Percentiles rank a stretch among this genome's conserved stretches.
phyloP scores from a whole-genome alignment of 2,329 filamentous ascomycete species.

The Hypoxylon sp. region DNA sequence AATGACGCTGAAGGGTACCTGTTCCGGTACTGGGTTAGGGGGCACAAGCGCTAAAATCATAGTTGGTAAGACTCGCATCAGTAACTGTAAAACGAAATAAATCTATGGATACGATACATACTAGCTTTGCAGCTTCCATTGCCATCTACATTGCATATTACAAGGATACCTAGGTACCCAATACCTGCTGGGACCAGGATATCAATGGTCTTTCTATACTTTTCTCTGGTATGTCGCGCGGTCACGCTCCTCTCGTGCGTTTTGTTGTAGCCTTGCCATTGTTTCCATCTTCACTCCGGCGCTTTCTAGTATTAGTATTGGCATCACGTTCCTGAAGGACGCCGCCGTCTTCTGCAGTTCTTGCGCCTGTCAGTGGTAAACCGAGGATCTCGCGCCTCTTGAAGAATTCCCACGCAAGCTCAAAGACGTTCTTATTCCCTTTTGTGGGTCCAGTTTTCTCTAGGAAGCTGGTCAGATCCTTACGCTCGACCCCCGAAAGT shows the following conservation, averaged over 20 bases:
- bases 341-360: not conserved
- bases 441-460: slow-evolving; percentile 13
- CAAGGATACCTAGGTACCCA: not conserved
- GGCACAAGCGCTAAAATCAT: not conserved
- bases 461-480: slow-evolving; percentile 26
- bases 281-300: not conserved
- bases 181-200: not conserved
- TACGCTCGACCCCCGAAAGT: slow-evolving; percentile 6
- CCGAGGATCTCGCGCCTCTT: slow-evolving; percentile 38
- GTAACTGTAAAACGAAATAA: not conserved
- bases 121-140: slow-evolving; percentile 16
- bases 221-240: not conserved
- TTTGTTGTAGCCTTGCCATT: not conserved
- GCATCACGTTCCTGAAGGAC: slow-evolving; percentile 15
- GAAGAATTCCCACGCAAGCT: slow-evolving; percentile 41
- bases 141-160: not conserved
- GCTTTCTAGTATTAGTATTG: slow-evolving; percentile 15
- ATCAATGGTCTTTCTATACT: not conserved
- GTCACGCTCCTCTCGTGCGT: slow-evolving; percentile 13
- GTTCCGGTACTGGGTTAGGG: not conserved
- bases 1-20: not conserved
- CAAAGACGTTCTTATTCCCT: slow-evolving; percentile 13
- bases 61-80: not conserved
- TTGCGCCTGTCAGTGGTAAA: not conserved
- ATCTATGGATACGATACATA: not conserved